These are phyloP conservation scores for Amaranthus hypochondriacus DNA, from an alignment of 148 eudicot species.

Conservation along the genomic window DNA sequence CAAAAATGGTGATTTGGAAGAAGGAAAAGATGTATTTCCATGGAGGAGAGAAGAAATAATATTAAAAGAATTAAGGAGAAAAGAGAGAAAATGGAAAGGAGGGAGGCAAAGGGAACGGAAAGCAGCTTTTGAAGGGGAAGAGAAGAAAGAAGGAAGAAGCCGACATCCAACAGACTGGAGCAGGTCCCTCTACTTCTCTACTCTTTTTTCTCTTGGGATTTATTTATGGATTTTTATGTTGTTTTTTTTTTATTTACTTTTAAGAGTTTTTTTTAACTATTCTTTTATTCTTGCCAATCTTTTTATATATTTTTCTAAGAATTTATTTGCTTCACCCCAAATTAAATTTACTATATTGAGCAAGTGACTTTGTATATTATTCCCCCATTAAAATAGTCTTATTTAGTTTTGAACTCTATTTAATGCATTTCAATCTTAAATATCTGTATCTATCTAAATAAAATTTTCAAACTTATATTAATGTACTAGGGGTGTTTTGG, in stretches of 20 bases:
- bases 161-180: slow-evolving; percentile 47
- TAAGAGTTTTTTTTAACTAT: background rate
- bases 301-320: background rate
- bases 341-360: too few relatives aligned
- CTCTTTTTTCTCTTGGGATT: background rate
- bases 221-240: background rate
- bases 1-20: background rate
- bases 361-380: too few relatives aligned
- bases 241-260: background rate
- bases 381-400: too few relatives aligned
- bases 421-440: too few relatives aligned
- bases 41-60: slow-evolving; percentile 11
- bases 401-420: too few relatives aligned
- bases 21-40: background rate
- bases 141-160: slow-evolving; percentile 36
- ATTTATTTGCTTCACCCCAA: slow-evolving; percentile 2
- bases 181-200: slow-evolving; percentile 18
- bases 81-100: slow-evolving; percentile 5
- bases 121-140: slow-evolving; percentile 30
- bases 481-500: too few relatives aligned
- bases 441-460: too few relatives aligned
- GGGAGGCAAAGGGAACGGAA: slow-evolving; percentile 12
- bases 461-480: too few relatives aligned
- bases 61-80: background rate
- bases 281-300: background rate